phyloP scores from a whole-genome alignment of 169 alveolate genomes.

The Plasmodium blacklocki region DNA sequence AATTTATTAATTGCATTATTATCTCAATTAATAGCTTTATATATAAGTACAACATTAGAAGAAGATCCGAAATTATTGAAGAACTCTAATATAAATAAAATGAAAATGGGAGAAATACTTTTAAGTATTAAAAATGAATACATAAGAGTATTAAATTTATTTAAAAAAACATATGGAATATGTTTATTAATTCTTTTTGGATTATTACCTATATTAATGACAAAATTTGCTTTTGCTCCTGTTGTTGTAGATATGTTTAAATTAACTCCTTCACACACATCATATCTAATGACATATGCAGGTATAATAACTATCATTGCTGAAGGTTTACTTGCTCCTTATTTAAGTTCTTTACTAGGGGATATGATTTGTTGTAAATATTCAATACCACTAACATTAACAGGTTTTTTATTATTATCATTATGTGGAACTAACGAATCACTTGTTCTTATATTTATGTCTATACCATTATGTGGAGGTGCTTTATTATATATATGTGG shows the following conservation, averaged over 20 bases:
- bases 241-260: conserved; percentile 68
- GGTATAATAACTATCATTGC: conserved; percentile 55
- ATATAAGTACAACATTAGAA: conserved; percentile 28
- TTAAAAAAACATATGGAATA: conserved; percentile 54
- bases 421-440: conserved; percentile 63
- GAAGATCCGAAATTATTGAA: conserved; percentile 51
- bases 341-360: conserved; percentile 39
- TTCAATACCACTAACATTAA: conserved; percentile 49
- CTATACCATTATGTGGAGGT: conserved; percentile 67
- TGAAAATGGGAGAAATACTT: conserved; percentile 26
- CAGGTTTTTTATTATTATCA: conserved; percentile 52
- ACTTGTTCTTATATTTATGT: conserved; percentile 50
- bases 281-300: conserved; percentile 70
- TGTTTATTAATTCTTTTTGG: conserved; percentile 68
- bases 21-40: conserved; percentile 46
- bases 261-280: conserved; percentile 67
- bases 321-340: conserved; percentile 63
- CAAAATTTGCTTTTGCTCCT: conserved; percentile 68
- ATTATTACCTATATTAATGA: conserved; percentile 57
- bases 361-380: conserved; percentile 63
- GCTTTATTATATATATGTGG: conserved; percentile 72
- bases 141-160: conserved; percentile 28
- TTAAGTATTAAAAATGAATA: conserved; percentile 35
- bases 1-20: conserved; percentile 41
- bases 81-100: conserved; percentile 7